Base-by-base conservation (phyloP, 2,329 filamentous ascomycete species). In the Myotisia sp. region DNA sequence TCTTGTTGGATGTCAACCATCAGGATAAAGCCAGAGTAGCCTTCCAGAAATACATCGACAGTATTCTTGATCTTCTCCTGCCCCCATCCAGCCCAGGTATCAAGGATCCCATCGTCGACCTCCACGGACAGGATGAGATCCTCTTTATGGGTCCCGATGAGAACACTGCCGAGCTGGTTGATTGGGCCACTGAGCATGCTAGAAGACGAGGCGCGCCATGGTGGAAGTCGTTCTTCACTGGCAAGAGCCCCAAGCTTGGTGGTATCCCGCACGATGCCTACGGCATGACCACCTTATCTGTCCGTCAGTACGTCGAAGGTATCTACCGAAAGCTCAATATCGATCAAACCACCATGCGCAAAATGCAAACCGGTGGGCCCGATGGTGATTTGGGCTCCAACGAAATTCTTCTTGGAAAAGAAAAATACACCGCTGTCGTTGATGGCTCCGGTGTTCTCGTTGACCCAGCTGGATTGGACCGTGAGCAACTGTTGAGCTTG, bases 221-320 rank as follows among this genome's bases (percentile, higher is more conserved):
- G 84, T 98, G 90, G 90, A 98, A 98, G 69, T 98, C 90, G 0
- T 98, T 98, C 73, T 98, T 98, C 70, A 98, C 90, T 2, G 90
- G 90, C 52, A 98, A 98, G 70, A 93, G 84, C 47, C 90, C 85
- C 34, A 90, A 81, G 60, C 71, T 98, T 9, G 90, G 90, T 43
- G 90, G 90, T 53, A 98, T 98, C 47, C 90, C 90, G 23, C 90
- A 98, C 59, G 90, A 98, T 56, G 63, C 68, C 26, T 98, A 98
- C 53, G 90, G 90, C 49, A 98, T 98, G 90, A 98, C 90, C 1
- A 95, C 90, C 0, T 63, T 95, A 37, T 94, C 86, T 4, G 87
- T 98, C 32, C 84, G 90, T 29, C 84, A 98, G 60, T 98, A 92
- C 49, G 82, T 98, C 45, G 75, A 85, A 51, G 90, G 90, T 29